These are phyloP conservation scores for Lepraria neglecta DNA, from an alignment of 495 filamentous ascomycete species.

Conservation along the genomic window DNA sequence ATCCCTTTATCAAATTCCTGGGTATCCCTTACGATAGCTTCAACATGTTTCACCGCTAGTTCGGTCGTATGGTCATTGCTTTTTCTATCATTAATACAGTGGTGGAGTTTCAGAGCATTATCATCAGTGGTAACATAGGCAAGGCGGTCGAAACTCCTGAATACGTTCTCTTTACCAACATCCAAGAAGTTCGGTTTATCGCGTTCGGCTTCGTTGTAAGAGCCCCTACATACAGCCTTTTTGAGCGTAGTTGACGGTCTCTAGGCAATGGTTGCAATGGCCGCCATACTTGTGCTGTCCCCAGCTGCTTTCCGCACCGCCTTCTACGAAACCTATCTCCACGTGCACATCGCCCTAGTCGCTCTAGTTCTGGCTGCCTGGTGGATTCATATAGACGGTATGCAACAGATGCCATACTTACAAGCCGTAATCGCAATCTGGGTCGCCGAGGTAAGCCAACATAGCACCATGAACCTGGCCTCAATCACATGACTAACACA, in stretches of 20 bases:
- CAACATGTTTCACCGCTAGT: conserved; percentile 75
- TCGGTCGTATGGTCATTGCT: conserved; percentile 64
- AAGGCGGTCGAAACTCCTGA: conserved; percentile 39
- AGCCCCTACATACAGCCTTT: conserved; percentile 2
- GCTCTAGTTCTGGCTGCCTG: conserved; percentile 54
- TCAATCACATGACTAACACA: conserved; percentile 12
- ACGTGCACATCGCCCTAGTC: conserved; percentile 68
- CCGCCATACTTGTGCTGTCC: conserved; percentile 55
- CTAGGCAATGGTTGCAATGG: conserved; percentile 47
- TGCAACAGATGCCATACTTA: conserved; percentile 61
- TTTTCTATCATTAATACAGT: conserved; percentile 58
- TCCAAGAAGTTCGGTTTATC: conserved; percentile 52
- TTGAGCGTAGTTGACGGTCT: conserved; percentile 14
- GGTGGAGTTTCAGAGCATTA: conserved; percentile 61
- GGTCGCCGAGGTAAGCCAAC: conserved; percentile 52
- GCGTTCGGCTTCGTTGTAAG: conserved; percentile 49
- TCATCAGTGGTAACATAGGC: conserved; percentile 53
- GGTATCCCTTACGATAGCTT: conserved; percentile 69
- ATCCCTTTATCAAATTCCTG: conserved; percentile 58
- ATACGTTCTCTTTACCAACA: conserved; percentile 51
- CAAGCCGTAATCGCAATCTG: conserved; percentile 65
- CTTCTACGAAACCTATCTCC: conserved; percentile 92
- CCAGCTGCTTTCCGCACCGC: conserved; percentile 78
- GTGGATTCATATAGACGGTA: conserved; percentile 65
- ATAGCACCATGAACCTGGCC: background rate